Evolutionary conservation across 108 stramenopile genomes (phyloP), one percentile per base, ranked within the genome.

Genomic region (Mayamaea pseudoterrestris): DNA sequence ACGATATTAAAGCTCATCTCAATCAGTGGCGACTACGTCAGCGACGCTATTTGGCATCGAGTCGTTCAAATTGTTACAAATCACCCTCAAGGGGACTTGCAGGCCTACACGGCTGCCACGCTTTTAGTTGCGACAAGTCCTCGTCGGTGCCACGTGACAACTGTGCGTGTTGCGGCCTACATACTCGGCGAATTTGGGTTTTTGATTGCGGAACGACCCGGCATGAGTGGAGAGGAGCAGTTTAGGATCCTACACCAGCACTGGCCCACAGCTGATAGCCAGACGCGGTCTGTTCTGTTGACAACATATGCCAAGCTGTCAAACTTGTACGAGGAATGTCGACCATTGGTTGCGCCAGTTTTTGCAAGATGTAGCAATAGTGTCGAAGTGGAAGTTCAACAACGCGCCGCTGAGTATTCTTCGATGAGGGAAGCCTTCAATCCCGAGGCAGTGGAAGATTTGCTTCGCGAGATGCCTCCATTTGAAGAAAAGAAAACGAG

Each of bases 31-130:
- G 95, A 96, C 60, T 77, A 87, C 52, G 97, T 96, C 27, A 78
- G 86, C 45, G 97, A 95, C 60, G 78, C 89, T 6, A 94, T 98
- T 41, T 98, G 97, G 97, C 92, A 94, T 62, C 93, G 97, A 46
- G 89, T 94, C 28, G 93, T 98, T 36, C 93, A 96, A 53, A 94
- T 98, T 53, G 93, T 96, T n/a, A 95, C 92, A 32, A 96, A 96
- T 68, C 87, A 95, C 67, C 85, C 83, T 7, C 92, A 87, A 53
- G 90, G 84, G 36, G 84, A 90, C 50, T 49, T 93, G 36, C 93
- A 96, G 66, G 77, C 75, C n/a, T 96, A 94, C 72, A 94, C 94
- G 2, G 94, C 94, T 1, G 80, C 86, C 11, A 85, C 86, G 0
- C 44, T 94, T 41, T 73, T 94, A 47, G 88, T 79, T 5, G 76